Base-by-base conservation (phyloP, 1,284 basidiomycete species). In the Pascua sp. region DNA sequence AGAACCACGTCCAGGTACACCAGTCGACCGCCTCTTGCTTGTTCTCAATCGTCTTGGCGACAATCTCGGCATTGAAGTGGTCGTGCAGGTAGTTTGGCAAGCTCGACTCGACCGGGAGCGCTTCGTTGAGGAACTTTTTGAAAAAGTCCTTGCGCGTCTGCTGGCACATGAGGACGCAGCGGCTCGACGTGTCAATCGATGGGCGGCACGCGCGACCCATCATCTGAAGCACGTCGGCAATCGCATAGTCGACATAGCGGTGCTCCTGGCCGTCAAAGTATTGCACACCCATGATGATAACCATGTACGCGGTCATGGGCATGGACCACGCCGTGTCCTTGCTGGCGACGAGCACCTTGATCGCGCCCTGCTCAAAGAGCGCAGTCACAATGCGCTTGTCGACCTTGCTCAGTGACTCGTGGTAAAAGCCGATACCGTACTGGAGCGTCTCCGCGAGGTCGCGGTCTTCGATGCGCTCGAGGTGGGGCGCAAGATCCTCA, bases 171-270 rank as follows among this genome's bases (percentile, higher is more conserved):
- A 98, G 80, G 9, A 99, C 87, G 70, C 93, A 97, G 16, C 91
- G 88, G 65, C 89, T 92, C 55, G 86, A 86, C 11, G 88, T 85
- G 67, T 97, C 94, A 60, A 91, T 86, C 48, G 80, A 79, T 15
- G 95, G 92, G 36, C 92, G 85, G 72, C 93, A 97, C 1, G 95
- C 94, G 17, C 88, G 85, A 44, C 96, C 96, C 85, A 98, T 96
- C 95, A 98, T 98, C 72, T 98, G 94, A 2, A 98, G 83, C 11
- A 98, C 89, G 67, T 98, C 94, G 81, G 95, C 91, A 57, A 98
- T 90, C 2, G 96, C 90, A 70, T 98, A 98, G 78, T 98, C 95
- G 66, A 96, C 83, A 68, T 99, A 98, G 51, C 95, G 90, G 73
- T 96, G 93, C 69, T 97, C 93, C 76, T 90, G 89, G 69, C 92